These are phyloP conservation scores for Macrophomina pseudophaseolina DNA, from an alignment of 2,329 filamentous ascomycete genomes.

Conservation along the genomic window DNA sequence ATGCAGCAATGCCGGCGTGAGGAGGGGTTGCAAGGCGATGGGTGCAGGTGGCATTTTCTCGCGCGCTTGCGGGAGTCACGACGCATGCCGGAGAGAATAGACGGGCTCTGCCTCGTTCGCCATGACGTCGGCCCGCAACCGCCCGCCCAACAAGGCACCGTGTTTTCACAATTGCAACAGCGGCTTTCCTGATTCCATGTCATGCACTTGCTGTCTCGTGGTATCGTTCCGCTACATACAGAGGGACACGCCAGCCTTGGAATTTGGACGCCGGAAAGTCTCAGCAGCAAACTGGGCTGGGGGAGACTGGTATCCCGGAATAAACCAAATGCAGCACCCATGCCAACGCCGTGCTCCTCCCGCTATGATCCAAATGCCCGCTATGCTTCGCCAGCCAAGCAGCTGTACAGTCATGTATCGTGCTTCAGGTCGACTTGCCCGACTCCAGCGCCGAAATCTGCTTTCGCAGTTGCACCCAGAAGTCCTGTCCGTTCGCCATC, in stretches of 20 bases:
- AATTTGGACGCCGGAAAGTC: conserved; percentile 5
- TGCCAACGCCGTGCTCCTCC: conserved; percentile 26
- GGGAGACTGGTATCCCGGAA: conserved; percentile 1
- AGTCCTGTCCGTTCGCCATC: conserved; percentile 53
- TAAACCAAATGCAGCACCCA: conserved; percentile 19
- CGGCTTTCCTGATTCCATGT: neutral
- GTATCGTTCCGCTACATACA: conserved; percentile 22
- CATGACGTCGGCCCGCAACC: conserved; percentile 10
- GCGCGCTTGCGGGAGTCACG: conserved; percentile 9
- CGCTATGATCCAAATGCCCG: conserved; percentile 26
- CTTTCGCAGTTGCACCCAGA: conserved; percentile 53
- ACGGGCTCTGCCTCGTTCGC: neutral
- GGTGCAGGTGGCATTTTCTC: conserved; percentile 25
- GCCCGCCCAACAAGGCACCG: neutral
- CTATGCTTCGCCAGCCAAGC: conserved; percentile 26
- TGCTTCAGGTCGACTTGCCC: conserved; percentile 36
- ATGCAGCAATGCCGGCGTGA: conserved; percentile 51
- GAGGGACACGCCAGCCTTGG: conserved; percentile 1
- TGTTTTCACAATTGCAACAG: neutral
- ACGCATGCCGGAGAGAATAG: conserved; percentile 7
- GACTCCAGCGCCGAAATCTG: conserved; percentile 49
- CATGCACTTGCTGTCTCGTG: neutral
- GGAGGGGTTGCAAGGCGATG: conserved; percentile 34
- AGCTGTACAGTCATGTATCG: conserved; percentile 23
- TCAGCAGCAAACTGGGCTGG: conserved; percentile 15